Evolutionary conservation across 192 early-diverging fungal species (phyloP).

Genomic region (Coemansia sp.): DNA sequence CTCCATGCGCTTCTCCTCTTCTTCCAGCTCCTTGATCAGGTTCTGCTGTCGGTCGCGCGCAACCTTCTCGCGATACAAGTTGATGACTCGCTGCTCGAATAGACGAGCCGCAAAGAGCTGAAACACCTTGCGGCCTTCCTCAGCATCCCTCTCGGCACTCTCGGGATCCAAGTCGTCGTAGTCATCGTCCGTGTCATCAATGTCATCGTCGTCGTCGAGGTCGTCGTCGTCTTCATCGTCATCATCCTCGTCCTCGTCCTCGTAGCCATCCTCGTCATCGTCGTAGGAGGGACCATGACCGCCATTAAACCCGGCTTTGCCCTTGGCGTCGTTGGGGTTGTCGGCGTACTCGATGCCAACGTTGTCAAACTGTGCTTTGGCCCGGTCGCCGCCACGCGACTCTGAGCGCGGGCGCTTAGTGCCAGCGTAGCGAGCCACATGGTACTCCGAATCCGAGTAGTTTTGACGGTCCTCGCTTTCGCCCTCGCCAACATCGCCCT

Average conservation of each 20-base stretch:
- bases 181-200: constrained; percentile 65
- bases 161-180: constrained; percentile 68
- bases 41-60: constrained; percentile 84
- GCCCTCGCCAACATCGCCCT: constrained; percentile 41
- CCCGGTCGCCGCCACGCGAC: not conserved
- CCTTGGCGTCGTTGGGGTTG: not conserved
- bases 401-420: constrained; percentile 32
- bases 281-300: not conserved
- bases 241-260: constrained; percentile 13
- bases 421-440: constrained; percentile 1
- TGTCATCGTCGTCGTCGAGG: constrained; percentile 52
- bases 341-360: constrained; percentile 1
- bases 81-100: constrained; percentile 95
- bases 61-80: constrained; percentile 92
- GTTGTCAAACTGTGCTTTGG: not conserved
- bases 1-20: constrained; percentile 68
- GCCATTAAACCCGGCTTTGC: not conserved
- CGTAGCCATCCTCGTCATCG: constrained; percentile 14
- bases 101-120: constrained; percentile 95
- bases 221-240: constrained; percentile 19
- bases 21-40: constrained; percentile 84
- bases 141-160: constrained; percentile 74
- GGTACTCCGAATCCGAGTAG: constrained; percentile 19
- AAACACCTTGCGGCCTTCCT: constrained; percentile 91
- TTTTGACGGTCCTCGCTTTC: constrained; percentile 24